Base-by-base conservation (phyloP, 768 basidiomycete genomes). In the Lactarius pseudohatsudake region DNA sequence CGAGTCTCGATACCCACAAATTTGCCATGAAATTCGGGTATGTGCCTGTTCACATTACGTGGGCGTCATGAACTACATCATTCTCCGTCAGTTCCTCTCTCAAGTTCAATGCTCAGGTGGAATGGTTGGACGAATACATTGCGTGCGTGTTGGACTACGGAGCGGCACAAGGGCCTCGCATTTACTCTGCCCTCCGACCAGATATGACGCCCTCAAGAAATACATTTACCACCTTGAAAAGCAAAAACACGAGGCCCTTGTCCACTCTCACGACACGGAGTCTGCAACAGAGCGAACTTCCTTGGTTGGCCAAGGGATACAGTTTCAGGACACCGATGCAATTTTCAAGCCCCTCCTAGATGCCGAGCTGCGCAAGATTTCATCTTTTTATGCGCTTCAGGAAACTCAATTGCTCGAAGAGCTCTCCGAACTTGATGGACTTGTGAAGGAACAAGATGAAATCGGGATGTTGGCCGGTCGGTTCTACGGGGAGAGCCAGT, bases 81-180 rank as follows among this genome's bases (percentile, higher is more conserved):
- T 41, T 47, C 16, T 7, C 34, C 38, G 58, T 32, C 32, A 92
- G 90, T 72, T 91, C 90, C 38, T 90, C 92, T 10, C 83, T 95
- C 73, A 92, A 93, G 76, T 95, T 95, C 78, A 96, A 96, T 71
- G 91, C 92, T 3, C 90, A 94, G 30, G 81, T 92, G 0, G 93
- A 96, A 59, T 95, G 93, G 93, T 91, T 90, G 88, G 91, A 93
- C 68, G 89, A 94, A 59, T 96, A 96, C 74, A 92, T 96, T 55
- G 85, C 89, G 87, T 94, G 72, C 68, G 90, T 84, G 18, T 43
- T 55, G 55, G 36, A n/a, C n/a, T 26, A 3, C 40, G 30, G 34
- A 26, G 11, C 22, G n/a, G 9, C 36, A 43, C 28, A 7, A 18
- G 58, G n/a, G 30, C 32, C 54, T 57, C 32, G 54, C 56, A 2